Conservation (phyloP, 768 basidiomycete species). For the Auricularia heimuer region DNA sequence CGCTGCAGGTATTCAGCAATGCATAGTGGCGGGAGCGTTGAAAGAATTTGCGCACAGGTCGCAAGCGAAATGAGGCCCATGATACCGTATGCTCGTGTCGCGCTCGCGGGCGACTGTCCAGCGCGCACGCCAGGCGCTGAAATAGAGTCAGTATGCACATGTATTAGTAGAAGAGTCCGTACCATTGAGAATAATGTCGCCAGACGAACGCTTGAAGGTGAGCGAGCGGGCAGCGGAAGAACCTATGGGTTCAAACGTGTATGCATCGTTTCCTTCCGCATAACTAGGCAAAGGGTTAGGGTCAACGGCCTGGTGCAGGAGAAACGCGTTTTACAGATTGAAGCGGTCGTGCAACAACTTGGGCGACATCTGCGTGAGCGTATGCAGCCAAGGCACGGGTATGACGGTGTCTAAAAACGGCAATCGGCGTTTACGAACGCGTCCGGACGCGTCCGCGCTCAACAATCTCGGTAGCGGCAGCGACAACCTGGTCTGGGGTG, state of each 20-base stretch:
- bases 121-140: slow-evolving; percentile 2
- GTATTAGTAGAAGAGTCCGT: slow-evolving; percentile 16
- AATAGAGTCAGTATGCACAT: slow-evolving; percentile 7
- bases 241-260: slow-evolving; percentile 66
- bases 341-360: slow-evolving; percentile 62
- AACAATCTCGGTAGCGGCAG: too few relatives aligned
- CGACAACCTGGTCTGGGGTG: too few relatives aligned
- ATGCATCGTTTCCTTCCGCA: slow-evolving; percentile 60
- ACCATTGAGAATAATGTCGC: slow-evolving; percentile 66
- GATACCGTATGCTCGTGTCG: slow-evolving; percentile 25
- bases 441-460: too few relatives aligned
- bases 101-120: slow-evolving; percentile 2
- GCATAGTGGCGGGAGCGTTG: neutral
- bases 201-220: slow-evolving; percentile 64
- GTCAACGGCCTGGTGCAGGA: neutral
- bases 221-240: slow-evolving; percentile 41
- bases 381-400: neutral
- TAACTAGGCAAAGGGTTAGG: slow-evolving; percentile 36
- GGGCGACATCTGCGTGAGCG: neutral
- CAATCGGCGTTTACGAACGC: too few relatives aligned
- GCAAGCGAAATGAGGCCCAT: slow-evolving; percentile 35
- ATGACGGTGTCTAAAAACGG: too few relatives aligned
- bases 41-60: slow-evolving; percentile 21
- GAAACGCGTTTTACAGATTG: slow-evolving; percentile 44
- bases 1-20: slow-evolving; percentile 38